These are phyloP conservation scores for Diaporthe ilicicola DNA, from an alignment of 2,329 filamentous ascomycete genomes.

Conservation along the genomic window DNA sequence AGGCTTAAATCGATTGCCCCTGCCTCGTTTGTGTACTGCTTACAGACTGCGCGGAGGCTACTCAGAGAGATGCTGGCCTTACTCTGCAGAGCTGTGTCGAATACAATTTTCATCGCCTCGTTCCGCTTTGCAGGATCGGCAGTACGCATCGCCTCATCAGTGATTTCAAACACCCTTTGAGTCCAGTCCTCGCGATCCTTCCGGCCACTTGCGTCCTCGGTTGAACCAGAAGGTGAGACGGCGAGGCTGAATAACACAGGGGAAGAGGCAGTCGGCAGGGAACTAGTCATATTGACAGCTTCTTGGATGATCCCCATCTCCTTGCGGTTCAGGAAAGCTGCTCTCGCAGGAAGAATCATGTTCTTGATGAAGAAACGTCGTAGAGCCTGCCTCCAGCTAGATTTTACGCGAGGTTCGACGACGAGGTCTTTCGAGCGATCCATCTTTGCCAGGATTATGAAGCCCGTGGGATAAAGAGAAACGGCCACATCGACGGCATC, in stretches of 20 bases:
- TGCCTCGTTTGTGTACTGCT: slow-evolving; percentile 49
- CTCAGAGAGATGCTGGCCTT: slow-evolving; percentile 46
- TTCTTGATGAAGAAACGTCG: slow-evolving; percentile 59
- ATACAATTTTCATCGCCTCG: slow-evolving; percentile 41
- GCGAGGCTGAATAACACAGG: slow-evolving; percentile 57
- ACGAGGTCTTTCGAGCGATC: slow-evolving; percentile 38
- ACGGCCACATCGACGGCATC: slow-evolving; percentile 59
- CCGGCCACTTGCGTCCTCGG: slow-evolving; percentile 49
- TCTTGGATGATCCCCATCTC: slow-evolving; percentile 51
- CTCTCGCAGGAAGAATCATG: slow-evolving; percentile 60
- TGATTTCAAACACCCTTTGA: slow-evolving; percentile 46
- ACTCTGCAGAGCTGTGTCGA: slow-evolving; percentile 44
- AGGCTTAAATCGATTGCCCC: slow-evolving; percentile 52
- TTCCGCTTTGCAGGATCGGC: slow-evolving; percentile 35
- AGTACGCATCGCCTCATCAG: slow-evolving; percentile 41
- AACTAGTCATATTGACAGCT: slow-evolving; percentile 50
- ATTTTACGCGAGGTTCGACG: slow-evolving; percentile 39
- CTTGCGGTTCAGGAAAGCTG: slow-evolving; percentile 53
- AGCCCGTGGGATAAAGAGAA: slow-evolving; percentile 52
- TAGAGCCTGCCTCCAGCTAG: slow-evolving; percentile 56
- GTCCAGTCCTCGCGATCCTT: slow-evolving; percentile 51
- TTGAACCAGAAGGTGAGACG: slow-evolving; percentile 40
- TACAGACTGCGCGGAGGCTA: slow-evolving; percentile 53
- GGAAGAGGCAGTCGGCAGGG: slow-evolving; percentile 47
- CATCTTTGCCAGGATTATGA: slow-evolving; percentile 52